These are phyloP conservation scores for Cryptococcus sp. DNA, from an alignment of 1,284 basidiomycete species.

Conservation along the genomic window DNA sequence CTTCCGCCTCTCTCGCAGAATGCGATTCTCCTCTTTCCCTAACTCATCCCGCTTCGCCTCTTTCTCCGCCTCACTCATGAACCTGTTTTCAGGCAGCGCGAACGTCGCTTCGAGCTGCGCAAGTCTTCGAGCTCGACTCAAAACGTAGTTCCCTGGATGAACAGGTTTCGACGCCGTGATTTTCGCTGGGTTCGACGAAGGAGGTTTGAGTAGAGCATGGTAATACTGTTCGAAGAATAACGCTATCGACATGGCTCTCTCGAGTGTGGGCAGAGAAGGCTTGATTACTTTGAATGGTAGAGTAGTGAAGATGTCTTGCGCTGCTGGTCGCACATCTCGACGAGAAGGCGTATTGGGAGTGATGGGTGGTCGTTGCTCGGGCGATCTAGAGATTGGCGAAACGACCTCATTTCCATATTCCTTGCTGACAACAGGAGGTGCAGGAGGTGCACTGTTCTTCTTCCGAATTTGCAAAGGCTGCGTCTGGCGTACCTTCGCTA, in stretches of 20 bases:
- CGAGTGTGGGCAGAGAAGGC: constrained; percentile 84
- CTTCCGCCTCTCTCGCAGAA: constrained; percentile 77
- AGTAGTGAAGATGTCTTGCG: constrained; percentile 15
- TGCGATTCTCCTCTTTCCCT: constrained; percentile 83
- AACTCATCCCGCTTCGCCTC: constrained; percentile 71
- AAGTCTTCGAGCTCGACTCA: constrained; percentile 71
- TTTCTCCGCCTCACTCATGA: constrained; percentile 69
- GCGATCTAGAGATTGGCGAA: background rate
- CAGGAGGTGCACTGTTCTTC: constrained; percentile 13
- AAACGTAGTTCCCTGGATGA: constrained; percentile 69
- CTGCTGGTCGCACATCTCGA: constrained; percentile 11
- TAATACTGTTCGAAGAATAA: constrained; percentile 98
- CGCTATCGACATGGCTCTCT: constrained; percentile 86
- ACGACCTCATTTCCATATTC: background rate
- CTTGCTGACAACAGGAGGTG: background rate
- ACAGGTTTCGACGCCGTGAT: constrained; percentile 17
- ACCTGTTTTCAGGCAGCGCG: constrained; percentile 60
- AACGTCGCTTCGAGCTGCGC: constrained; percentile 86
- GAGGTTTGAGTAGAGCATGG: constrained; percentile 70
- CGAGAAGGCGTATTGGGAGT: constrained; percentile 9
- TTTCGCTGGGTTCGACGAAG: background rate
- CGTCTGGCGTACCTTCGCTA: constrained; percentile 2
- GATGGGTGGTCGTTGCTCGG: constrained; percentile 3
- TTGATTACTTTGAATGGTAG: constrained; percentile 57
- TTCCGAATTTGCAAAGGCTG: constrained; percentile 25